Percentiles rank a stretch among this genome's conserved stretches.
Evolutionary conservation across 257 asterid species (phyloP).

Genomic region (Fraxinus americana): DNA sequence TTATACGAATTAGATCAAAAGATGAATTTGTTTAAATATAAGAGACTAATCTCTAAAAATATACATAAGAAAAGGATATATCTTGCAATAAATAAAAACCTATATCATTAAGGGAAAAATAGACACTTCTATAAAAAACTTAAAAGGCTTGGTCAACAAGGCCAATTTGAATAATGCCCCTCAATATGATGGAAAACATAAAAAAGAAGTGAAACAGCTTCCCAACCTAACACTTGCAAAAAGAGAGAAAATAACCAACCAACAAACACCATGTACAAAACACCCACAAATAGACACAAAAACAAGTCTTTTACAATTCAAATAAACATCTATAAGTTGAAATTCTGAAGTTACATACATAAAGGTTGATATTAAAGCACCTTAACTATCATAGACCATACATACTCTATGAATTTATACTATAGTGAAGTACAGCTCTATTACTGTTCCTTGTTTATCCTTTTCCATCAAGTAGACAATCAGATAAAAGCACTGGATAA

Average conservation of each 20-base stretch:
- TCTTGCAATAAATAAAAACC: too few species aligned
- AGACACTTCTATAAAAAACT: too few species aligned
- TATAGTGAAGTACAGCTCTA: conserved; percentile 30
- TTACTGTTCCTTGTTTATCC: conserved; percentile 9
- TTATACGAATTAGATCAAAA: too few species aligned
- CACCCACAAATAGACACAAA: background rate
- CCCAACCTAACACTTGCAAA: background rate
- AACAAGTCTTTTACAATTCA: background rate
- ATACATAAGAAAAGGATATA: too few species aligned
- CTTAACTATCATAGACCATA: background rate
- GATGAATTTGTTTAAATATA: too few species aligned
- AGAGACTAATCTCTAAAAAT: too few species aligned
- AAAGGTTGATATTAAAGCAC: background rate
- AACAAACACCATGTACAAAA: background rate
- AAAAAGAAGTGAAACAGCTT: background rate
- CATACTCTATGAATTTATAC: conserved; percentile 25
- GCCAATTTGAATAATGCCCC: too few species aligned
- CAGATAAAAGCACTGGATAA: background rate
- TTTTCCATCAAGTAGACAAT: background rate
- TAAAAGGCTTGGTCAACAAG: too few species aligned
- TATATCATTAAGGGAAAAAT: too few species aligned
- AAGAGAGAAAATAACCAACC: background rate
- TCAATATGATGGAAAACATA: too few species aligned
- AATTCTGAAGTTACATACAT: background rate
- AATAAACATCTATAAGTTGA: background rate